Conservation (phyloP, 2,329 filamentous ascomycete species). For the Spiromastix sp. region DNA sequence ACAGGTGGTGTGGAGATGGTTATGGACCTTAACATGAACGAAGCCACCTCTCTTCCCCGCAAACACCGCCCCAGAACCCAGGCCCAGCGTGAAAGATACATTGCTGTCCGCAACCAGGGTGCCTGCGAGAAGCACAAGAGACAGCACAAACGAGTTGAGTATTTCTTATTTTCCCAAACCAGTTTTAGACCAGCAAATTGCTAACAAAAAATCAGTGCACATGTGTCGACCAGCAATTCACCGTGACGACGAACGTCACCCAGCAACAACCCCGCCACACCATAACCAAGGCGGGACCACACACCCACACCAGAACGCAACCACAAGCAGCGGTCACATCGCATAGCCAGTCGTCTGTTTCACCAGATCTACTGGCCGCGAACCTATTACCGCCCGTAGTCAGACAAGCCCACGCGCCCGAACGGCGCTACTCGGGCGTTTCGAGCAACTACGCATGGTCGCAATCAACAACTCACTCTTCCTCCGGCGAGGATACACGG, state of each 20-base stretch:
- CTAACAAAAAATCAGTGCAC: background rate
- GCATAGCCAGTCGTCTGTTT: too few species aligned
- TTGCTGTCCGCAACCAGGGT: conserved; percentile 32
- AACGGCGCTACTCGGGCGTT: too few species aligned
- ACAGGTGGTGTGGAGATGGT: conserved; percentile 27
- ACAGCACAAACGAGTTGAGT: conserved; percentile 30
- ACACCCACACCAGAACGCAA: too few species aligned
- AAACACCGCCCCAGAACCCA: conserved; percentile 33
- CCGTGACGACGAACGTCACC: background rate
- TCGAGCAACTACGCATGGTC: too few species aligned
- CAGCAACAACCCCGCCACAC: too few species aligned
- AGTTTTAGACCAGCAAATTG: background rate
- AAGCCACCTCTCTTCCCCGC: conserved; percentile 29
- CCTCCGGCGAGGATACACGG: too few species aligned
- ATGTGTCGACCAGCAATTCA: background rate
- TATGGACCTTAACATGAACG: conserved; percentile 35
- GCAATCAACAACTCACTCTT: too few species aligned
- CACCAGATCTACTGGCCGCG: too few species aligned
- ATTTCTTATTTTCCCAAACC: background rate
- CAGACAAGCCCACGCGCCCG: too few species aligned
- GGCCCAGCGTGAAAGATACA: conserved; percentile 34
- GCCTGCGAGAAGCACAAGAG: conserved; percentile 35
- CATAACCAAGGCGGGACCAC: background rate
- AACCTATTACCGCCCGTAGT: too few species aligned
- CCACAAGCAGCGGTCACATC: too few species aligned